Evolutionary conservation across 768 basidiomycete genomes (phyloP).

Genomic region (Obba rivulosa): DNA sequence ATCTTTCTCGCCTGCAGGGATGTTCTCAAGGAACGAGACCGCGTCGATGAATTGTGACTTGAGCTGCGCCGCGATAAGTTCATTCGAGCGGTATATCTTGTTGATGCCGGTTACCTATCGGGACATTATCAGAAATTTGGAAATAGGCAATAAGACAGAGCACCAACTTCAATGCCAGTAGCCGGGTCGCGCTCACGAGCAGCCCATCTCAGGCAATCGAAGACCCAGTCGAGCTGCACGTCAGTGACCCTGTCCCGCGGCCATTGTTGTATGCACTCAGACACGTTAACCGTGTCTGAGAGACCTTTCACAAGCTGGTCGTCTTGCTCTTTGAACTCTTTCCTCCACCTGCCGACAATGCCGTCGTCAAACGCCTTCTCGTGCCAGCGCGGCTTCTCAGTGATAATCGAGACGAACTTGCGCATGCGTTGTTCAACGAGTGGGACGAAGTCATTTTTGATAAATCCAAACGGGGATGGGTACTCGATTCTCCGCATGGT

Average conservation of each 20-base stretch:
- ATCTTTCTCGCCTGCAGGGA: constrained; percentile 32
- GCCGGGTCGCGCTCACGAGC: constrained; percentile 7
- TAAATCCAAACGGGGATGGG: constrained; percentile 7
- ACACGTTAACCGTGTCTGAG: not conserved
- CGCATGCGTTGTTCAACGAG: constrained; percentile 13
- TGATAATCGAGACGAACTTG: not conserved
- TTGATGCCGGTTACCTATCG: not conserved
- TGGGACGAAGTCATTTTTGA: not conserved
- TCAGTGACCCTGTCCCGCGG: constrained; percentile 8
- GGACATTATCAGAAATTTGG: not conserved
- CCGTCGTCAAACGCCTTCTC: constrained; percentile 11
- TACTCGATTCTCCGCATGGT: too few relatives aligned
- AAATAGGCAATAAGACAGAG: not conserved
- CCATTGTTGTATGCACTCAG: constrained; percentile 5
- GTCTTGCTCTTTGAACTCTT: constrained; percentile 12
- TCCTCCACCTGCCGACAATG: constrained; percentile 8
- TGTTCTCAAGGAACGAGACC: constrained; percentile 26
- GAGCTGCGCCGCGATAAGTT: not conserved
- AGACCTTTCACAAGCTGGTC: not conserved
- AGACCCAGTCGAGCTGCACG: constrained; percentile 7
- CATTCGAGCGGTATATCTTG: not conserved
- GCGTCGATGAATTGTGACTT: not conserved
- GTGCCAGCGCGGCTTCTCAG: constrained; percentile 12
- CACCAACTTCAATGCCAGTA: constrained; percentile 8
- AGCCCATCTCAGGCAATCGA: constrained; percentile 4